Evolutionary conservation across 2,329 filamentous ascomycete species (phyloP).

Genomic region (Epichloe hybrida): DNA sequence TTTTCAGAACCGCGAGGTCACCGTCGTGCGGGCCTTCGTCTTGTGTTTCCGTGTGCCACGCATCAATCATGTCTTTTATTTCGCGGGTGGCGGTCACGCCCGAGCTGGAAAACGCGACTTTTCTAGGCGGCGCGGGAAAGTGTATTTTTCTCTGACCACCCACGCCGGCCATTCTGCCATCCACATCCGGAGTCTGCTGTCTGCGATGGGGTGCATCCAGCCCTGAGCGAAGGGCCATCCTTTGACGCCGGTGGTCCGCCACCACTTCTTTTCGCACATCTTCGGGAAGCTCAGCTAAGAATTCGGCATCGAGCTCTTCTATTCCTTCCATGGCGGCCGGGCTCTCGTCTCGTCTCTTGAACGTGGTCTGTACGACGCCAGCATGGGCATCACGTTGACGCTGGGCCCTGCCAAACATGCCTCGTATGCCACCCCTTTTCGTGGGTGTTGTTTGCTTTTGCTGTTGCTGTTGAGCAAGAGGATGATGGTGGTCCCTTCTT

Average conservation of each 20-base stretch:
- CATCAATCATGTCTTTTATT: conserved; percentile 57
- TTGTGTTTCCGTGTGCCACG: conserved; percentile 62
- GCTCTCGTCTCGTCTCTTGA: conserved; percentile 27
- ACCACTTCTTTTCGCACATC: conserved; percentile 69
- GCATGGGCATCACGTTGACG: conserved; percentile 40
- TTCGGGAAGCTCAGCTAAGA: conserved; percentile 71
- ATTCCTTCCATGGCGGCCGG: conserved; percentile 18
- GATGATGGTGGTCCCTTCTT: conserved; percentile 31
- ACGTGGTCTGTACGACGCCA: conserved; percentile 60
- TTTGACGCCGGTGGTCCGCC: conserved; percentile 48
- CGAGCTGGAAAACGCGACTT: conserved; percentile 31
- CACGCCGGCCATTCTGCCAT: conserved; percentile 17
- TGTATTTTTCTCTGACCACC: conserved; percentile 26
- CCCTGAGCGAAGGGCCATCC: conserved; percentile 42
- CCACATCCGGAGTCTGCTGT: conserved; percentile 11
- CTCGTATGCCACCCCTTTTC: conserved; percentile 41
- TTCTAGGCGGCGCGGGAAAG: conserved; percentile 33
- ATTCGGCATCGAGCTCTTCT: conserved; percentile 50
- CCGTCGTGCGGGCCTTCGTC: conserved; percentile 64
- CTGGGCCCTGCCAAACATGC: conserved; percentile 31
- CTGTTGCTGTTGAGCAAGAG: conserved; percentile 24
- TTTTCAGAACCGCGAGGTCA: conserved; percentile 62
- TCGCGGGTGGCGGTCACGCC: conserved; percentile 36
- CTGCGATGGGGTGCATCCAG: conserved; percentile 26
- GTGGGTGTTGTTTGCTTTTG: conserved; percentile 48